Conservation (phyloP, 805 yeast species). For the Komagataella pastoris region DNA sequence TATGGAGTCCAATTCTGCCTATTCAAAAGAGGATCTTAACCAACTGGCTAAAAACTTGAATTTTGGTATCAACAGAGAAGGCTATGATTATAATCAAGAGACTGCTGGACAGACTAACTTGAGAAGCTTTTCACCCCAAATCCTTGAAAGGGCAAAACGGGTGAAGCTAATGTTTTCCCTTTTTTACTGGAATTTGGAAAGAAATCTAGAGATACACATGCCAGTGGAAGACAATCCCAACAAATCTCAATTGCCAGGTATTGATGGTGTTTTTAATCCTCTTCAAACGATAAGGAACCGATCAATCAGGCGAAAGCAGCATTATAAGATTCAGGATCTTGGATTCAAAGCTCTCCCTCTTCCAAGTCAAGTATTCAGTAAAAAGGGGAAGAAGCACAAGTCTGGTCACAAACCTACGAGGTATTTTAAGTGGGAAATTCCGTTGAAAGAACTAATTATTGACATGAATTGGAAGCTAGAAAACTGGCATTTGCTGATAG, state of each 20-base stretch:
- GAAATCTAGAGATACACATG: slow-evolving; percentile 19
- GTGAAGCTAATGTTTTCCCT: slow-evolving; percentile 33
- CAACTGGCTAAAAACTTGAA: not conserved
- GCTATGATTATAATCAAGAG: not conserved
- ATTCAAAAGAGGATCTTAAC: not conserved
- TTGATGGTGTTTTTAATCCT: slow-evolving; percentile 70
- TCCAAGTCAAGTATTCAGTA: slow-evolving; percentile 54
- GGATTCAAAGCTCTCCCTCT: slow-evolving; percentile 37
- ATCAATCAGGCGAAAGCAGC: slow-evolving; percentile 35
- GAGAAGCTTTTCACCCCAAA: slow-evolving; percentile 7
- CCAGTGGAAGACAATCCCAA: slow-evolving; percentile 8
- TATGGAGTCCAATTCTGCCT: not conserved
- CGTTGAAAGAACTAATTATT: slow-evolving; percentile 39
- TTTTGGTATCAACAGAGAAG: not conserved
- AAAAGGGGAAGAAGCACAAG: slow-evolving; percentile 22
- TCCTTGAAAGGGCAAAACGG: slow-evolving; percentile 30
- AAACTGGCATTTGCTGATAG: slow-evolving; percentile 38
- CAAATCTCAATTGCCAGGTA: slow-evolving; percentile 23
- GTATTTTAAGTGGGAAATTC: slow-evolving; percentile 47
- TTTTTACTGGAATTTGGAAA: slow-evolving; percentile 34
- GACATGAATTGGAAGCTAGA: slow-evolving; percentile 46
- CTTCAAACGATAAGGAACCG: slow-evolving; percentile 72
- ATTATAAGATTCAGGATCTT: slow-evolving; percentile 30
- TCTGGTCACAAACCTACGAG: slow-evolving; percentile 1
- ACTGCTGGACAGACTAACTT: not conserved